Conservation (phyloP, 1,284 basidiomycete species). For the Tilletiaria anomala region DNA sequence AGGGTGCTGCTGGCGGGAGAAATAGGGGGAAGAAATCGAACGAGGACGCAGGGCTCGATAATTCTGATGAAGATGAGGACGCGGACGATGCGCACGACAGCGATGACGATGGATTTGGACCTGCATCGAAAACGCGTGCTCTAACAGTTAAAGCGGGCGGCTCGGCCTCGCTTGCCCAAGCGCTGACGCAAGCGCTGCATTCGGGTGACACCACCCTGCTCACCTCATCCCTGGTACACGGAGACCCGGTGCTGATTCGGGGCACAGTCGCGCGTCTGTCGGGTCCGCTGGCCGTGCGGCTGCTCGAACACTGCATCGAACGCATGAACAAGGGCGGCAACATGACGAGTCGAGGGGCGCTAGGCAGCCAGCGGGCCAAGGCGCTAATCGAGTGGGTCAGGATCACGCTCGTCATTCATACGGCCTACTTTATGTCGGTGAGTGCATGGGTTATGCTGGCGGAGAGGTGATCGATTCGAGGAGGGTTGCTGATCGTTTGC, state of each 20-base stretch:
- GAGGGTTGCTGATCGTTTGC: constrained; percentile 1
- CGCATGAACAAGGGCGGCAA: constrained; percentile 51
- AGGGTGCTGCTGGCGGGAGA: too few relatives aligned
- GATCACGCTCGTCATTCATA: constrained; percentile 70
- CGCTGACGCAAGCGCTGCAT: constrained; percentile 89
- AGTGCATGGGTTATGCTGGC: too few relatives aligned
- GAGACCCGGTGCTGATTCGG: constrained; percentile 62
- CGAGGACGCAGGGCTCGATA: too few relatives aligned
- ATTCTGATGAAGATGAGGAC: too few relatives aligned
- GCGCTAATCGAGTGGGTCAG: constrained; percentile 79
- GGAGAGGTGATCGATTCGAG: too few relatives aligned
- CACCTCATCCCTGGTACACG: constrained; percentile 73
- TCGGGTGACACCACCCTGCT: constrained; percentile 78
- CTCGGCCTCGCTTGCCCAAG: constrained; percentile 67
- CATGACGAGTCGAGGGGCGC: constrained; percentile 19
- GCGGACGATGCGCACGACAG: too few relatives aligned
- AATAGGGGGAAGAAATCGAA: too few relatives aligned
- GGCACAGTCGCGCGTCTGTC: constrained; percentile 79
- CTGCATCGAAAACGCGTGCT: too few relatives aligned
- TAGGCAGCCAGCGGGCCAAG: constrained; percentile 17
- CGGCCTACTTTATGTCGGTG: constrained; percentile 85
- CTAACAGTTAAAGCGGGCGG: too few relatives aligned
- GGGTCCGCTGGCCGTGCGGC: constrained; percentile 70
- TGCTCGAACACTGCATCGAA: constrained; percentile 79
- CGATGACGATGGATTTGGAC: too few relatives aligned